Percentiles rank a stretch among this genome's conserved stretches.
Evolutionary conservation across 768 basidiomycete species (phyloP).

Genomic region (Mycena albidolilacea): DNA sequence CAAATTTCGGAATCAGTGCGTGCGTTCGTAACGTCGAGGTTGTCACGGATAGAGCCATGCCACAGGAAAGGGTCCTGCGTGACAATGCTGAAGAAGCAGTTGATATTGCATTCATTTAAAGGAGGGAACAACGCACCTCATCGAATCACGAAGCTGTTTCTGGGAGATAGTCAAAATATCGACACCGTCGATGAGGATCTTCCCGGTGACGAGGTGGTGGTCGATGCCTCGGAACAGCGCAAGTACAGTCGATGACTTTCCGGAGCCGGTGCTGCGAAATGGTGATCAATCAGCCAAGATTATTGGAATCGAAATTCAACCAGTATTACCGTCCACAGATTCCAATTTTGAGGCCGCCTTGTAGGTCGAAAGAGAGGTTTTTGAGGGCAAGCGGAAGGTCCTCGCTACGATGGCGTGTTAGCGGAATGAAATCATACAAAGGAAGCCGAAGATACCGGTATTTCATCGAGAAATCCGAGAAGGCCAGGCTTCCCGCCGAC

Average conservation of each 20-base stretch:
- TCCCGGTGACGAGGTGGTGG: constrained; percentile 34
- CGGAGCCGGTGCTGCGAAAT: constrained; percentile 30
- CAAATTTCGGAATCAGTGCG: constrained; percentile 32
- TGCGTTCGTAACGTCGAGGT: constrained; percentile 25
- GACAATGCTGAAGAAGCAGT: constrained; percentile 20
- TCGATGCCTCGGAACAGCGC: constrained; percentile 34
- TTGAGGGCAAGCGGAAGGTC: constrained; percentile 29
- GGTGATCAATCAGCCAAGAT: neutral
- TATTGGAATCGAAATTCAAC: neutral
- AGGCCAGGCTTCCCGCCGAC: constrained; percentile 15
- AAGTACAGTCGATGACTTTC: constrained; percentile 33
- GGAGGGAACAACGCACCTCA: constrained; percentile 18
- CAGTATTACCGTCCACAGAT: constrained; percentile 29
- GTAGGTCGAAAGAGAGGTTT: constrained; percentile 22
- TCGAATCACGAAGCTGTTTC: constrained; percentile 27
- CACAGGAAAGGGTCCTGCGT: constrained; percentile 37
- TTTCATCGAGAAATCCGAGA: constrained; percentile 27
- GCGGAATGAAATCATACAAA: neutral
- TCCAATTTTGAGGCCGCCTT: constrained; percentile 25
- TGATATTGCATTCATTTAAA: too few relatives aligned
- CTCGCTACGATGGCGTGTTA: neutral
- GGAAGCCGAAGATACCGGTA: constrained; percentile 16
- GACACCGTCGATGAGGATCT: constrained; percentile 29
- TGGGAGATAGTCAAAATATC: constrained; percentile 30
- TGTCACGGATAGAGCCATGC: constrained; percentile 35